Evolutionary conservation across 2,329 filamentous ascomycete species (phyloP), one percentile per base, ranked within the genome.

Genomic region (Pestalotiopsis sp.): DNA sequence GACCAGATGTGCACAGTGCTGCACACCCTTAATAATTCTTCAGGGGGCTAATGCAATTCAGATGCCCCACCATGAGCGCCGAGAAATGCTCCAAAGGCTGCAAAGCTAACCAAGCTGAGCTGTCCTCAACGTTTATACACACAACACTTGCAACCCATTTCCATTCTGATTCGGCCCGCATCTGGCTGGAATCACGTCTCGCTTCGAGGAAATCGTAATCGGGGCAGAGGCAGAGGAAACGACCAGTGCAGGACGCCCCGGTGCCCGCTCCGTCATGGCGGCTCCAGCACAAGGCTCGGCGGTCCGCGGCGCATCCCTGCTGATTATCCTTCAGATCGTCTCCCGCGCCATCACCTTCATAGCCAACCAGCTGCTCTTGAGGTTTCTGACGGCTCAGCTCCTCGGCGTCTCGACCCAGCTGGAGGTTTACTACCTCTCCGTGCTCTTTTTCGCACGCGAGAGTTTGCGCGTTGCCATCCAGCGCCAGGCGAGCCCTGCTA

Each of bases 361-460:
- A 73, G 92, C 96, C 77, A 99, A 98, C 82, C 95, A 99, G 80
- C 80, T 97, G 49, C 88, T 99, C 38, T 87, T 99, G 7, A 93
- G 95, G 45, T 95, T 93, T 78, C 84, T 98, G 59, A 97, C 94
- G 1, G 95, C 96, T 0, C 88, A 92, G 69, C 86, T 97, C 0
- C 87, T 99, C 1, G 96, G 95, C 5, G 86, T 97, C 4, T 92
- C 95, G 2, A 92, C 95, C 0, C 96, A 98, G 79, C 87, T 99
- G 3, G 96, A 99, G 75, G 90, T 98, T 0, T 98, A 95, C 79
- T 95, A 95, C 69, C 92, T 97, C 59, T 94, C 94, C 0, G 91
- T 97, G n/a, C 86, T 99, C 0, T 98, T 97, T 80, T 98, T 99
- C 76, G 92, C 96, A 0, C 89, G 96, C 52, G 96, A 99, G 81